phyloP scores from a whole-genome alignment of 2,329 filamentous ascomycete genomes.

The Fusarium avenaceum region DNA sequence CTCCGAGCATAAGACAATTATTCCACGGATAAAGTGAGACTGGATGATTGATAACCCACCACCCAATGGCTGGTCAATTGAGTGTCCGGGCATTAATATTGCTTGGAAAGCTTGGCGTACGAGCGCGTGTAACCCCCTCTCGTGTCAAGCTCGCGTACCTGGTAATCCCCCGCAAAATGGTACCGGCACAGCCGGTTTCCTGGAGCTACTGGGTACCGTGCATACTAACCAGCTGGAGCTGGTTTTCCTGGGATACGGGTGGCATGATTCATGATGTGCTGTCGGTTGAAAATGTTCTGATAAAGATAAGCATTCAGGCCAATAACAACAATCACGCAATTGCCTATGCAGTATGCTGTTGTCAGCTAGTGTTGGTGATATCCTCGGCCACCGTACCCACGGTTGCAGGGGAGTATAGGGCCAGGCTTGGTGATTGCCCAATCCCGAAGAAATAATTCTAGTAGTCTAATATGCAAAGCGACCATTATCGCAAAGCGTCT shows the following conservation, averaged over 20 bases:
- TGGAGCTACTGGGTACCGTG: background rate
- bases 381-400: background rate
- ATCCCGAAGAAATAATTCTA: background rate
- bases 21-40: no score
- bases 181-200: background rate
- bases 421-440: background rate
- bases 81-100: no score
- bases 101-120: no score
- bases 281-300: background rate
- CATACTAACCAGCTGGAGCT: background rate
- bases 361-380: background rate
- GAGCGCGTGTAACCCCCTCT: background rate
- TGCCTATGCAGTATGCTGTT: background rate
- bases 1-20: background rate
- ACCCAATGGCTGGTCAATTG: background rate
- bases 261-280: background rate
- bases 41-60: background rate
- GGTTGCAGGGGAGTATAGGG: background rate
- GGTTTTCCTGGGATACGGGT: background rate
- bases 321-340: constrained; percentile 17
- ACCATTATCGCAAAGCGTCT: background rate
- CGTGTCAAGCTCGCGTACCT: constrained; percentile 11
- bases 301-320: background rate
- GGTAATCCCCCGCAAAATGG: constrained; percentile 14
- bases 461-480: constrained; percentile 2